Base-by-base conservation (phyloP, 1,284 basidiomycete species). In the Trichosporon sp. region DNA sequence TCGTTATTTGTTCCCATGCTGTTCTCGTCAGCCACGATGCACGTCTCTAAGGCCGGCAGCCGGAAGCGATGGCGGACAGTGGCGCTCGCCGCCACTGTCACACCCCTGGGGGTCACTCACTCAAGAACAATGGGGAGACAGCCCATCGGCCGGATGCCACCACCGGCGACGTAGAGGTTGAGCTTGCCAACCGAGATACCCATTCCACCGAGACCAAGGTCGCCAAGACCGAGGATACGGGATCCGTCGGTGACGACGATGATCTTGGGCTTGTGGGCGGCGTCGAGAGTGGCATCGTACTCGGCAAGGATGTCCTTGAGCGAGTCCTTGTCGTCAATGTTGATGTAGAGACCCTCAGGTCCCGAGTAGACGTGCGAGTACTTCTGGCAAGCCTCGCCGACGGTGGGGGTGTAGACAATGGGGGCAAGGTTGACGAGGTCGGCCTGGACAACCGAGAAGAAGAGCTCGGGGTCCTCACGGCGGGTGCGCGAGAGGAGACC, bases 171-270 rank as follows among this genome's bases (percentile, higher is more conserved):
- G 79, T 97, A 98, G 42, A 98, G 87, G 25, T 92, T 93, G 13
- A 98, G 86, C 83, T 98, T 98, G 58, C 95, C 95, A 71, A 96
- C 91, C 23, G 91, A 89, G 77, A 98, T 98, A 2, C 93, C 93
- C 90, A 96, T 92, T 44, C 85, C 85, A 64, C 84, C 85, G 51
- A 85, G 77, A 21, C 87, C 87, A 23, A 97, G 88, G 80, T 98
- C 95, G 38, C 95, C 95, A 32, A 98, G 85, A 72, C 95, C 95
- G 29, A 98, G 87, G 75, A 98, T 96, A 68, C 95, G 90, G 18
- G 92, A 94, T 84, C 94, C 95, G 83, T 97, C 95, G 1, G 92
- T 93, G 18, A 94, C 92, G 58, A 95, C 92, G 69, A 89, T 88
- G 73, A 94, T 93, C 60, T 92, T 87, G 23, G 91, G 91, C 56